Evolutionary conservation across 148 eudicot genomes (phyloP), one percentile per base, ranked within the genome.

Genomic region (Fagopyrum tataricum): DNA sequence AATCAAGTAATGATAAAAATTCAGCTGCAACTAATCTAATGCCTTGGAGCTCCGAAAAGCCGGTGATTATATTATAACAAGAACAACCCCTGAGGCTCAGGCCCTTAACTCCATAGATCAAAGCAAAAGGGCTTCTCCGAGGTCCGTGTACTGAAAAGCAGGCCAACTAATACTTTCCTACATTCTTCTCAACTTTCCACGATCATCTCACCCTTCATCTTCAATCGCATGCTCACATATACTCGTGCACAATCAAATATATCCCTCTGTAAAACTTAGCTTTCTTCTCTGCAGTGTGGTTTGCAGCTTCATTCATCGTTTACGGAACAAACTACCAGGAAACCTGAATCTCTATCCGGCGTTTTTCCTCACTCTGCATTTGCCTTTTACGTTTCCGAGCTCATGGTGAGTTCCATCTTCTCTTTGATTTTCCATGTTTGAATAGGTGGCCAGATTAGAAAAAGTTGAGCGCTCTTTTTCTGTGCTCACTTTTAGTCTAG

Each of bases 351-450:
- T 56, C 67, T 56, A 7, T 24, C 62, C 62, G 24, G 24, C 67
- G 42, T 61, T 12, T 12, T 20, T 56, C 26, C 18, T 21, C 31
- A 23, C 8, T 8, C 37, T 23, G 26, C 64, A 56, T 56, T 56
- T 56, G 67, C 26, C 11, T 56, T 31, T 56, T 56, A 26, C 67
- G 67, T 10, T 11, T 61, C 26, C 18, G 59, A 53, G 59, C 26
- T 61, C 67, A 61, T 61, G 67, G 67, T 61, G 67, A 61, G 67
- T 61, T 26, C 15, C 67, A 6, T 61, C 1, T 61, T 26, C 40
- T 4, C 41, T 61, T 26, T 26, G 11, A 61, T 61, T 61, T 61
- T 61, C 11, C 67, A 26, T 1, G 41, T 61, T 24, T 61, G 4
- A 24, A 10, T 10, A 21, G 64, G 64, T 56, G 37, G 24, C 41